Evolutionary conservation across 2,329 filamentous ascomycete species (phyloP).

Genomic region (Claviceps maximensis): DNA sequence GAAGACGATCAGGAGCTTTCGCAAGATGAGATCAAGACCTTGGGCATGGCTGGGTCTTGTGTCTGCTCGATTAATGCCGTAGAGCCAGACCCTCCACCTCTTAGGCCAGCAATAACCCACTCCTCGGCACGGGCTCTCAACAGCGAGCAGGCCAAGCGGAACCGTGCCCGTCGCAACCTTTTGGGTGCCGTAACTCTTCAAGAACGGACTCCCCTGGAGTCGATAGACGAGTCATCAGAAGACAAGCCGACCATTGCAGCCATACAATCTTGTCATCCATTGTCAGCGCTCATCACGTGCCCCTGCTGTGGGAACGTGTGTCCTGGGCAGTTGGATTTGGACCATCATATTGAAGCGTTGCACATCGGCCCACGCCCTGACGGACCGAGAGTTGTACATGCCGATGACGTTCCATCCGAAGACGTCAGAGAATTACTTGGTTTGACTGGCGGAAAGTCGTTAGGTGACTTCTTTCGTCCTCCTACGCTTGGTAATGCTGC

Average conservation of each 20-base stretch:
- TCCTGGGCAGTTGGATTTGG: background rate
- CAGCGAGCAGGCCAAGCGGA: background rate
- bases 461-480: background rate
- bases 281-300: background rate
- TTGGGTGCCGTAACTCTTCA: background rate
- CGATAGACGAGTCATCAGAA: conserved; percentile 4
- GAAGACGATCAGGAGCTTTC: conserved; percentile 1
- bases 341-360: background rate
- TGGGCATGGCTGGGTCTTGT: background rate
- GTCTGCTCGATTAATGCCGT: background rate
- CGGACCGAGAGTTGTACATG: background rate
- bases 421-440: background rate
- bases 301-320: background rate
- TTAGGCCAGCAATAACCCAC: background rate
- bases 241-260: background rate
- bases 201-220: background rate
- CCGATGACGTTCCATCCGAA: background rate
- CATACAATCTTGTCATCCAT: background rate
- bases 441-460: background rate
- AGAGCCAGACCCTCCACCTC: background rate
- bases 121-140: background rate
- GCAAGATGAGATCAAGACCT: background rate
- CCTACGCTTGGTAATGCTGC: background rate
- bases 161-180: background rate
- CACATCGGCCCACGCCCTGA: background rate